Evolutionary conservation across 176 grass and related monocot genomes (phyloP), one percentile per base, ranked within the genome.

Genomic region (Poa pratensis): DNA sequence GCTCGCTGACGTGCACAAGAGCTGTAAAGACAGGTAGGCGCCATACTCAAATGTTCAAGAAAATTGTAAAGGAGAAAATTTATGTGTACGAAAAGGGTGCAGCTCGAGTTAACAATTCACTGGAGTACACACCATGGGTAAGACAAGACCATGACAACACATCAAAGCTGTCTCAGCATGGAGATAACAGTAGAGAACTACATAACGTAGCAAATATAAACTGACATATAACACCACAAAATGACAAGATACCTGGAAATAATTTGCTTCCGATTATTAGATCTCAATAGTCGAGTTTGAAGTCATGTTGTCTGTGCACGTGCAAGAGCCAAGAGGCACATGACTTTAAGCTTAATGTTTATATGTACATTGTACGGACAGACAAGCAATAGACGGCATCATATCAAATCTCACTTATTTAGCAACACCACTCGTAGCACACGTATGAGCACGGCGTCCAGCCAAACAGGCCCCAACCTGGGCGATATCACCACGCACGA

Each of bases 401-500:
- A 77, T 40, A 51, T 58, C 51, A 70, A 17, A 84, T 81, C 43
- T 81, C 80, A 84, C 83, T 90, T 90, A 90, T 87, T 80, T 83
- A 84, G 80, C 46, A 60, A 70, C 23, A 87, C 46, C 51, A 80
- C 58, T 49, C 88, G 46, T 17, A 27, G 45, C 24, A 73, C 26
- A 75, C 11, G 40, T 51, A 51, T 51, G 49, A 51, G 49, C 49
- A 51, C 35, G 19, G 11, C 10, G 35, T n/a, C 73, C 53, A 20
- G 82, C 75, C 1, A 61, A 63, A 40, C 57, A 39, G 46, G 20
- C 26, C 20, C 4, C 58, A 37, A 22, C 72, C 64, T 50, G 17
- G 76, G 72, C 55, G 77, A 70, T 72, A 86, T 69, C 86, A 95
- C 95, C 93, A 98, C 55, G 35, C 83, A 7, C 89, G 92, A 58